Evolutionary conservation across 352 stramenopile species (phyloP), one percentile per base, ranked within the genome.

Genomic region (Hyphochytrium catenoides): DNA sequence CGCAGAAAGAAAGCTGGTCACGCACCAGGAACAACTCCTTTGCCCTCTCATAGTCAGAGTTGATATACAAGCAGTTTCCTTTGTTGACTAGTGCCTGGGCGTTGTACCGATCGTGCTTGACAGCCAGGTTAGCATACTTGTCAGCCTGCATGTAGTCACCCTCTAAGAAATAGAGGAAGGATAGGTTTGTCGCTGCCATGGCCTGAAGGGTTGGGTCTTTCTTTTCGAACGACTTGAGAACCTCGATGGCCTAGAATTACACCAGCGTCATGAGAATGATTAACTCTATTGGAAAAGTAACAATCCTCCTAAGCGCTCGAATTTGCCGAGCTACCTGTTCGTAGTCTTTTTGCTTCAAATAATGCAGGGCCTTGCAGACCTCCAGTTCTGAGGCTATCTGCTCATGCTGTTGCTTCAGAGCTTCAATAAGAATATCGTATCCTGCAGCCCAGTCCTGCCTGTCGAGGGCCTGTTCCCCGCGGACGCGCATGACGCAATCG

Each of bases 81-180:
- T 95, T 95, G 60, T 96, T 97, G 11, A 97, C 87, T 7, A 96
- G 62, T 20, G 85, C 87, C 40, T 91, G 93, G 26, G 83, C 77
- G 49, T 95, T 95, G 59, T 95, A 96, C 14, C 83, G 59, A 36
- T 94, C 71, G 38, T 87, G 65, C n/a, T 65, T 58, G 27, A 96
- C 75, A 7, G 84, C 84, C 40, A 92, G 48, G 29, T 75, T 57
- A 20, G 64, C 66, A 57, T 93, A 93, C 45, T 87, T 81, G 44
- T 94, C 76, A 2, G 87, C 84, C 36, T 78, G 69, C 15, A 56
- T 42, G 11, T 70, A 60, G 43, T 95, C 74, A 26, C 76, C 77
- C 50, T 95, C 76, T 27, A 96, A 70, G 36, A 96, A 95, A 48
- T 93, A 94, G 6, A 97, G 60, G 47, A 94, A 95, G 24, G 70